These are phyloP conservation scores for Calycina herbarum DNA, from an alignment of 2,329 filamentous ascomycete species.

Conservation along the genomic window DNA sequence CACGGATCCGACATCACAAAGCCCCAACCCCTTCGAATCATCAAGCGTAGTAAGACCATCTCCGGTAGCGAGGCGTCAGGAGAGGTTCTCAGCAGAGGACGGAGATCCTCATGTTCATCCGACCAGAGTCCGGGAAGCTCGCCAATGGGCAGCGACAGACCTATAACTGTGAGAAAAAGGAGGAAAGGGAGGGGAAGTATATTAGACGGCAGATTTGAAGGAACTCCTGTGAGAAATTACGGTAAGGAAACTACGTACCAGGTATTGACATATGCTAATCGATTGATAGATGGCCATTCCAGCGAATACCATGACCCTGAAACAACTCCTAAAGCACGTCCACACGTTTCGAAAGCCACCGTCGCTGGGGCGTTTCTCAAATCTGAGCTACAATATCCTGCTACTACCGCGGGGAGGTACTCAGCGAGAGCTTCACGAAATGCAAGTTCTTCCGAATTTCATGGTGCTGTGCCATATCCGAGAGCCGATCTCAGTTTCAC, in stretches of 20 bases:
- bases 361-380: slow-evolving; percentile 33
- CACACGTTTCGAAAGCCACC: slow-evolving; percentile 23
- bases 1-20: slow-evolving; percentile 37
- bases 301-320: slow-evolving; percentile 24
- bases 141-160: slow-evolving; percentile 29
- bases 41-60: slow-evolving; percentile 44
- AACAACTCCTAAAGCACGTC: slow-evolving; percentile 32
- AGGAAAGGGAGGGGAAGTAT: slow-evolving; percentile 27
- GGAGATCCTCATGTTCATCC: slow-evolving; percentile 27
- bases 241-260: not conserved
- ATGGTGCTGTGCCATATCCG: slow-evolving; percentile 3
- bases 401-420: slow-evolving; percentile 23
- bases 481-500: slow-evolving; percentile 5
- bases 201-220: slow-evolving; percentile 24
- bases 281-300: not conserved
- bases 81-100: slow-evolving; percentile 27
- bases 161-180: slow-evolving; percentile 35
- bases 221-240: slow-evolving; percentile 1
- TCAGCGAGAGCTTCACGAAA: slow-evolving; percentile 24
- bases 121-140: slow-evolving; percentile 33
- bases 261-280: not conserved
- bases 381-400: slow-evolving; percentile 26
- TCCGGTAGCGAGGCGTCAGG: slow-evolving; percentile 28
- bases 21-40: slow-evolving; percentile 51
- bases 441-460: slow-evolving; percentile 15